A percentile compares a stretch with the other conserved stretches of the same genome.
These are phyloP conservation scores for Apiotrichum mycotoxinovorans DNA, from an alignment of 1,284 basidiomycete genomes.

Conservation along the genomic window DNA sequence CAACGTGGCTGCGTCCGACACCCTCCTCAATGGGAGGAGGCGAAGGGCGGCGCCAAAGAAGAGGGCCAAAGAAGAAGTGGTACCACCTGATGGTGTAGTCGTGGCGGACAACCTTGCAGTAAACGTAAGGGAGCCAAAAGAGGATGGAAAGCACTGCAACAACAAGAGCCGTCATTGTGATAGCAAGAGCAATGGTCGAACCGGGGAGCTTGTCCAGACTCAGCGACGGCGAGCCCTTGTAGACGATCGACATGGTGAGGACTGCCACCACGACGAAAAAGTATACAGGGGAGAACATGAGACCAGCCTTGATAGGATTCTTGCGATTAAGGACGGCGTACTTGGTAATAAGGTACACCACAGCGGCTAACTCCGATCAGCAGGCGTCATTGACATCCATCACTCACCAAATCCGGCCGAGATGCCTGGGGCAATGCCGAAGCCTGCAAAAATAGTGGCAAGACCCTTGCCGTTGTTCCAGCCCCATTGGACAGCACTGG, in stretches of 20 bases:
- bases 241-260: conserved; percentile 47
- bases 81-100: conserved; percentile 53
- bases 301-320: conserved; percentile 42
- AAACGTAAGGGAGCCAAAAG: conserved; percentile 55
- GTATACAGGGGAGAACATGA: conserved; percentile 50
- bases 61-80: conserved; percentile 54
- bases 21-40: neutral
- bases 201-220: conserved; percentile 46
- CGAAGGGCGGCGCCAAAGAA: conserved; percentile 49
- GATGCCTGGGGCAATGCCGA: conserved; percentile 47
- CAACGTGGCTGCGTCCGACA: conserved; percentile 32
- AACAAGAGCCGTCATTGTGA: conserved; percentile 50
- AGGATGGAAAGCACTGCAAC: conserved; percentile 48
- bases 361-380: conserved; percentile 18
- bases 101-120: conserved; percentile 52
- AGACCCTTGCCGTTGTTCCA: conserved; percentile 52
- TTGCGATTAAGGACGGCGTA: conserved; percentile 48
- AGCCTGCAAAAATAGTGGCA: conserved; percentile 51
- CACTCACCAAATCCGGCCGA: conserved; percentile 49
- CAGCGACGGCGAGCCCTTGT: conserved; percentile 49
- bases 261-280: conserved; percentile 49
- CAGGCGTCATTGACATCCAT: too few relatives aligned
- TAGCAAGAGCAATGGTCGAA: conserved; percentile 49
- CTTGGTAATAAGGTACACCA: conserved; percentile 52
- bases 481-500: conserved; percentile 52